Conservation (phyloP, 345 rosid genomes). For the Salix suchowensis region DNA sequence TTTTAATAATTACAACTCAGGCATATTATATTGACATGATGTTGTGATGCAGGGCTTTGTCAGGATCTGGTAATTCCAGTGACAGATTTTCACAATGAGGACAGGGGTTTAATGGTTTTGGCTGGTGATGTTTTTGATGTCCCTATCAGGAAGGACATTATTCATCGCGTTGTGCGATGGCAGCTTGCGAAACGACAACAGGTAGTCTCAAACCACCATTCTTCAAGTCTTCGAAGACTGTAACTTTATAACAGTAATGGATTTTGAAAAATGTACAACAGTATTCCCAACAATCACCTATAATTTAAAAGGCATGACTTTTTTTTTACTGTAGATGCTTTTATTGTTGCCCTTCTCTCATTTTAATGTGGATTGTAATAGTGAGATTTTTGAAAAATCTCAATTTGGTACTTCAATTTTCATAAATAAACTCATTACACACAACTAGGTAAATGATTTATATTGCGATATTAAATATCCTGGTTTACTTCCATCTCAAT, state of each 20-base stretch:
- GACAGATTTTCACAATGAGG: conserved; percentile 67
- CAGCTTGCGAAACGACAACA: conserved; percentile 91
- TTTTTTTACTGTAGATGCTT: too few relatives aligned
- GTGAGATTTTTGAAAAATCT: too few relatives aligned
- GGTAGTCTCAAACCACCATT: conserved; percentile 30
- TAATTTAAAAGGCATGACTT: too few relatives aligned
- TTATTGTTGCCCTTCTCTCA: too few relatives aligned
- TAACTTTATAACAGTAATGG: not conserved
- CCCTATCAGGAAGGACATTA: conserved; percentile 82
- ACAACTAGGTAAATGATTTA: too few relatives aligned
- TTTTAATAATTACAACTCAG: not conserved
- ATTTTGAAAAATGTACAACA: not conserved
- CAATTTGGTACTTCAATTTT: too few relatives aligned
- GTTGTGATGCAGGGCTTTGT: conserved; percentile 44
- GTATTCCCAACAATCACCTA: not conserved
- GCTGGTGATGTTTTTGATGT: conserved; percentile 95
- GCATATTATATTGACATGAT: not conserved
- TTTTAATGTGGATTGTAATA: too few relatives aligned
- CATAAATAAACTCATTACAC: too few relatives aligned
- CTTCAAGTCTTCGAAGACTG: not conserved
- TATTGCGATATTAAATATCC: too few relatives aligned
- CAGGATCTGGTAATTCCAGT: conserved; percentile 82
- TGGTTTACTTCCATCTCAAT: too few relatives aligned
- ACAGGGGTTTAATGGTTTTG: conserved; percentile 79
- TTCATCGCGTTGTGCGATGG: conserved; percentile 83